A percentile compares a stretch with the other conserved stretches of the same genome.
Evolutionary conservation across 2,329 filamentous ascomycete genomes (phyloP).

Genomic region (Aspergillus ruber): DNA sequence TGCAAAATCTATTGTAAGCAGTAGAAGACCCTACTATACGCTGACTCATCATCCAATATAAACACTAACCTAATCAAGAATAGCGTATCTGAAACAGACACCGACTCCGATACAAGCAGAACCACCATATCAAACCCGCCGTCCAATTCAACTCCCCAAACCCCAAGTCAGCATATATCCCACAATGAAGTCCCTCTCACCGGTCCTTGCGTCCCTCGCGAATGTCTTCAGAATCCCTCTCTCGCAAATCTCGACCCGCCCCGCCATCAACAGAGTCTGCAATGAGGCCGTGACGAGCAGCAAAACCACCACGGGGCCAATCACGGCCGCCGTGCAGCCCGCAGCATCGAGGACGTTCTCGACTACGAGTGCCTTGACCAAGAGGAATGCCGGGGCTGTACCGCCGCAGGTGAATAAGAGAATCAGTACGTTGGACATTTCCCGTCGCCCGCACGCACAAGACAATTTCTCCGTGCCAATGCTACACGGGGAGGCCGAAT

Average conservation of each 20-base stretch:
- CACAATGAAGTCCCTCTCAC: conserved; percentile 32
- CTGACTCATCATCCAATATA: too few relatives aligned
- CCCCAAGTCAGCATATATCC: conserved; percentile 13
- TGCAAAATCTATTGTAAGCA: too few relatives aligned
- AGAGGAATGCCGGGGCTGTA: conserved; percentile 28
- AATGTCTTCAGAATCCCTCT: conserved; percentile 40
- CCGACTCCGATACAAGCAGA: conserved; percentile 10
- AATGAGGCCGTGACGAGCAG: conserved; percentile 13
- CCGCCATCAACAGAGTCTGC: conserved; percentile 17
- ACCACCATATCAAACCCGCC: conserved; percentile 11
- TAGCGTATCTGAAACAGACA: background rate
- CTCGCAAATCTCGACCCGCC: conserved; percentile 23
- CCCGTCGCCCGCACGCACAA: background rate
- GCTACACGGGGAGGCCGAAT: background rate
- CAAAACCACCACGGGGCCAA: conserved; percentile 12
- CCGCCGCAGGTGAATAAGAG: conserved; percentile 28
- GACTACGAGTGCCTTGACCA: conserved; percentile 32
- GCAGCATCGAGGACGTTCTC: conserved; percentile 29
- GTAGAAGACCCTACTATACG: too few relatives aligned
- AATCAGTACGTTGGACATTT: conserved; percentile 36
- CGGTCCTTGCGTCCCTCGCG: conserved; percentile 39
- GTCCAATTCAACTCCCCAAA: conserved; percentile 8
- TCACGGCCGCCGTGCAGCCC: conserved; percentile 18
- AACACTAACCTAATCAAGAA: background rate
- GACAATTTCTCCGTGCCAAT: background rate